phyloP scores from a whole-genome alignment of 1,139 yeast genomes.

The Lodderomyces margitis region DNA sequence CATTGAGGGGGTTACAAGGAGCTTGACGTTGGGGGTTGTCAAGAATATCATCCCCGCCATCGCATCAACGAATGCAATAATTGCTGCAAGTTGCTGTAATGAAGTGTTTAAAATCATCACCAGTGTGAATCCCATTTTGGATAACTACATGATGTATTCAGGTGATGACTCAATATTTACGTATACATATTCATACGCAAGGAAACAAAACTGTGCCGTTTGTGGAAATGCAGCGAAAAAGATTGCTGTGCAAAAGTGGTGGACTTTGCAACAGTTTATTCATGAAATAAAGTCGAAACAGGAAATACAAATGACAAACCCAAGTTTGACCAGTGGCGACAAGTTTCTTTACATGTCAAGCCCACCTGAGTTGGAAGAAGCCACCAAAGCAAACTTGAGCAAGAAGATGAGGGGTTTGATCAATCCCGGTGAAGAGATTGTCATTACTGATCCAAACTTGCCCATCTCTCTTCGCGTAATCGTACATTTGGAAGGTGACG shows the following conservation, averaged over 20 bases:
- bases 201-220: conserved; percentile 65
- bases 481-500: conserved; percentile 26
- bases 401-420: conserved; percentile 39
- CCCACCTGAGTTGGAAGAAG: conserved; percentile 51
- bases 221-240: conserved; percentile 56
- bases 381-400: conserved; percentile 47
- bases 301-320: conserved; percentile 44
- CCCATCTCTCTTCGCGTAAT: conserved; percentile 42
- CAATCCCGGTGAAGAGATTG: conserved; percentile 46
- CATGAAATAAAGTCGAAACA: conserved; percentile 32
- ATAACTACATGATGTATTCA: conserved; percentile 84
- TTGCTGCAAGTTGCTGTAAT: conserved; percentile 89
- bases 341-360: conserved; percentile 47
- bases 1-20: conserved; percentile 71
- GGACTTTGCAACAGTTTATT: conserved; percentile 51
- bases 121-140: conserved; percentile 61
- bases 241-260: conserved; percentile 32
- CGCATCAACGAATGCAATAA: conserved; percentile 89
- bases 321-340: conserved; percentile 49
- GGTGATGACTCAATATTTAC: conserved; percentile 79
- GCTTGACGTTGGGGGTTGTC: conserved; percentile 80
- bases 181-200: conserved; percentile 64
- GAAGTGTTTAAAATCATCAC: conserved; percentile 82
- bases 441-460: conserved; percentile 56
- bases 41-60: conserved; percentile 93